Evolutionary conservation across 768 basidiomycete species (phyloP).

Genomic region (Mycena albidolilacea): DNA sequence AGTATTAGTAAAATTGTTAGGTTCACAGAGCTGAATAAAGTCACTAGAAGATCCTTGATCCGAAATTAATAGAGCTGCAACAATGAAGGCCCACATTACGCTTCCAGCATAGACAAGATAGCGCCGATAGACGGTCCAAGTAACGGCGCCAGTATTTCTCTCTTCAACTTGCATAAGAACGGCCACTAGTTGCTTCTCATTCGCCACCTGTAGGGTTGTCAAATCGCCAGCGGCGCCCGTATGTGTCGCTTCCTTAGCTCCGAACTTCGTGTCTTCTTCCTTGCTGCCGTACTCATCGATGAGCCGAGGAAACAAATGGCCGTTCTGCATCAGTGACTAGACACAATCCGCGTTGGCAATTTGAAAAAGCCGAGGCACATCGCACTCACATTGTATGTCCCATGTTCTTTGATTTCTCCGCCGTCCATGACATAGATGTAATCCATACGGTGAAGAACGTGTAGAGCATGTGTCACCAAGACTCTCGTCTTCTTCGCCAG

Average conservation of each 20-base stretch:
- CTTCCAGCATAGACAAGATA: constrained; percentile 66
- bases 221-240: constrained; percentile 24
- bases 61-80: constrained; percentile 59
- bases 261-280: constrained; percentile 50
- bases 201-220: constrained; percentile 16
- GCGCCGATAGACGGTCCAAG: constrained; percentile 62
- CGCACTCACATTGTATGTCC: constrained; percentile 64
- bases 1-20: background rate
- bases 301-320: constrained; percentile 62
- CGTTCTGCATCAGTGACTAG: constrained; percentile 61
- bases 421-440: constrained; percentile 75
- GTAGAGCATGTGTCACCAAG: constrained; percentile 72
- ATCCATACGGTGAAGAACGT: constrained; percentile 69
- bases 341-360: constrained; percentile 16
- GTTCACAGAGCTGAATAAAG: constrained; percentile 13
- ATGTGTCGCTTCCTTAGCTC: constrained; percentile 18
- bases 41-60: constrained; percentile 66
- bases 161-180: constrained; percentile 70
- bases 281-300: constrained; percentile 69
- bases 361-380: background rate
- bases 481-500: constrained; percentile 68
- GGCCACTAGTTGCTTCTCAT: constrained; percentile 40
- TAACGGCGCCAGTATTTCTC: constrained; percentile 66
- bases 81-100: constrained; percentile 60
- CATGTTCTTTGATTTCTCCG: constrained; percentile 72